A percentile compares a stretch with the other conserved stretches of the same genome.
These are phyloP conservation scores for Theileria equi DNA, from an alignment of 169 alveolate genomes.

Conservation along the genomic window DNA sequence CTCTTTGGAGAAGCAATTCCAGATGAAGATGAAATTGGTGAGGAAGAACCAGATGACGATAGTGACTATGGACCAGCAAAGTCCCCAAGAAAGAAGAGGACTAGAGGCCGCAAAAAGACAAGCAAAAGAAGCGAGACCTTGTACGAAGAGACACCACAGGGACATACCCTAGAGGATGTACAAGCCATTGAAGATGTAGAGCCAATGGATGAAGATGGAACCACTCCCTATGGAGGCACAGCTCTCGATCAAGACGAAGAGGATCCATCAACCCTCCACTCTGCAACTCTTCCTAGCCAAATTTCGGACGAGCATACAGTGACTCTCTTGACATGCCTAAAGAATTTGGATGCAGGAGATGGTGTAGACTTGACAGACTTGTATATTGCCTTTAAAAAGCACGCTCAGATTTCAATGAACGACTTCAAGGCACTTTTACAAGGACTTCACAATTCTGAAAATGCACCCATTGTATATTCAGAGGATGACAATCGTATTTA, in stretches of 20 bases:
- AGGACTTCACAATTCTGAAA: constrained; percentile 38
- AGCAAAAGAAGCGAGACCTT: not conserved
- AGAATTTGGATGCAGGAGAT: constrained; percentile 60
- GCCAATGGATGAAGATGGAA: not conserved
- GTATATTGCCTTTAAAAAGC: constrained; percentile 17
- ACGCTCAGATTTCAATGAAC: constrained; percentile 35
- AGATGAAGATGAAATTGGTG: not conserved
- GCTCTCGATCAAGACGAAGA: constrained; percentile 9
- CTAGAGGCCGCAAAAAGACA: not conserved
- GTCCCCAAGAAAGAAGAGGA: not conserved
- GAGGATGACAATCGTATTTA: constrained; percentile 41
- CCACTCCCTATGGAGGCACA: not conserved
- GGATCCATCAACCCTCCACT: not conserved
- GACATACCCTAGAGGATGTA: not conserved
- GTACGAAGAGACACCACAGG: constrained; percentile 1
- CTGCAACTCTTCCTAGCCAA: not conserved
- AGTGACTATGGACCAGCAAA: not conserved
- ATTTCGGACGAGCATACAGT: constrained; percentile 37
- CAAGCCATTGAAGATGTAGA: not conserved
- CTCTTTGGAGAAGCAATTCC: constrained; percentile 73
- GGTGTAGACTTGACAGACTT: constrained; percentile 62
- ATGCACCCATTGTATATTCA: constrained; percentile 57
- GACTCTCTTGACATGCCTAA: constrained; percentile 36
- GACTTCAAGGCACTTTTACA: constrained; percentile 35
- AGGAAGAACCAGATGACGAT: constrained; percentile 25